phyloP scores from a whole-genome alignment of 2,329 filamentous ascomycete genomes.

The Escovopsis weberi region DNA sequence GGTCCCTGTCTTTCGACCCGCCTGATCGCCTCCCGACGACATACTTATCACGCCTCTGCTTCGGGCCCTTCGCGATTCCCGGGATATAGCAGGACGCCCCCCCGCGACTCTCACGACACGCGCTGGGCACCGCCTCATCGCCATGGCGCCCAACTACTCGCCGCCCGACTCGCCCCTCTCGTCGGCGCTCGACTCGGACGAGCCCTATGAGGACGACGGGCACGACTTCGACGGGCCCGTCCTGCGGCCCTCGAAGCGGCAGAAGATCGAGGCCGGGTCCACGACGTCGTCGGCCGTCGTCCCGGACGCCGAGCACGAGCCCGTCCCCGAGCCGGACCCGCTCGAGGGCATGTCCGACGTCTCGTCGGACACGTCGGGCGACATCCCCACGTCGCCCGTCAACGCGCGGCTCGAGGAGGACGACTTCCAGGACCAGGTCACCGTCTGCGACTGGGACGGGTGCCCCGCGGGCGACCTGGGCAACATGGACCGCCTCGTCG shows the following conservation, averaged over 20 bases:
- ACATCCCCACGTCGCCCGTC: constrained; percentile 57
- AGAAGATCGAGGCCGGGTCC: constrained; percentile 30
- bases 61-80: constrained; percentile 1
- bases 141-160: constrained; percentile 23
- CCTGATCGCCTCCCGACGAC: too few species aligned
- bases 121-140: not conserved
- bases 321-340: constrained; percentile 34
- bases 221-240: constrained; percentile 28
- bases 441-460: constrained; percentile 63
- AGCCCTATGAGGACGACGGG: constrained; percentile 31
- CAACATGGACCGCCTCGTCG: constrained; percentile 70
- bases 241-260: constrained; percentile 31
- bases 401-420: constrained; percentile 58
- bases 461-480: constrained; percentile 56
- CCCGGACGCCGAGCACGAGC: constrained; percentile 28
- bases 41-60: not conserved
- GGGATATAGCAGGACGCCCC: too few species aligned
- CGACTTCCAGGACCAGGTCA: constrained; percentile 64
- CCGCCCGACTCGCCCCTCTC: constrained; percentile 33
- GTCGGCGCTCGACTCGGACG: constrained; percentile 28
- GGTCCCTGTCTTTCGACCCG: too few species aligned
- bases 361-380: constrained; percentile 81
- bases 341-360: constrained; percentile 54
- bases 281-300: constrained; percentile 30
- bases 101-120: too few species aligned